Evolutionary conservation across 495 filamentous ascomycete species (phyloP), one percentile per base, ranked within the genome.

Genomic region (Bombardia bombarda): DNA sequence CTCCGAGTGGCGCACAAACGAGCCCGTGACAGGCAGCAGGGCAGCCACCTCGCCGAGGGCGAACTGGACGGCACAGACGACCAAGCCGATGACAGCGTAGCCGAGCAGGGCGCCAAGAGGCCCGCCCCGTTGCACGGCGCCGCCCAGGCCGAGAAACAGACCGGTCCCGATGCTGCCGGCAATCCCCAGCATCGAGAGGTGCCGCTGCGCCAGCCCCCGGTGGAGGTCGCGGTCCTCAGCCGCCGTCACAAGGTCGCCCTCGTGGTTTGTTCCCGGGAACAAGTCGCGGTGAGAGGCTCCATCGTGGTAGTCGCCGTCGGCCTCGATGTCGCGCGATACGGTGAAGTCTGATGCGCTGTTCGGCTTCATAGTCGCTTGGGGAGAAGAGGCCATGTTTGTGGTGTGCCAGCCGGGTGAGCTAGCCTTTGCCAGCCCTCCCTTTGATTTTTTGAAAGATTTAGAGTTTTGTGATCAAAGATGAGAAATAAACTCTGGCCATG

Each of bases 1-100:
- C 49, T 86, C 74, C 31, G 83, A 77, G 45, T 88, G 87, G 17
- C 83, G 52, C 1, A 75, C 72, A 34, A 77, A 72, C 3, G 67
- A 66, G 16, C 75, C 75, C 1, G 71, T 72, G 0, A 77, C 69
- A 0, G 83, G 77, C 7, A 86, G 69, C 60, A 82, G 71, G 24
- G 82, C 80, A 38, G 78, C 72, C 37, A 70, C 69, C 58, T 86
- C 76, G 32, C 81, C 80, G 28, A 77, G 58, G 7, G 72, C 70
- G 35, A 72, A 71, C 50, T 72, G 70, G 31, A 76, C 72, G 20
- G 67, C 60, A 38, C 67, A 72, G 14, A 76, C 66, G 24, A 73
- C 57, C 13, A 66, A 51, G 6, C 73, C 74, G 30, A 78, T 65
- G 31, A 72, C 61, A 4, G 61, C 68, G 68, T 77, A 78, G 3